Evolutionary conservation across 495 filamentous ascomycete species (phyloP).

Genomic region (Daldinia vernicosa): DNA sequence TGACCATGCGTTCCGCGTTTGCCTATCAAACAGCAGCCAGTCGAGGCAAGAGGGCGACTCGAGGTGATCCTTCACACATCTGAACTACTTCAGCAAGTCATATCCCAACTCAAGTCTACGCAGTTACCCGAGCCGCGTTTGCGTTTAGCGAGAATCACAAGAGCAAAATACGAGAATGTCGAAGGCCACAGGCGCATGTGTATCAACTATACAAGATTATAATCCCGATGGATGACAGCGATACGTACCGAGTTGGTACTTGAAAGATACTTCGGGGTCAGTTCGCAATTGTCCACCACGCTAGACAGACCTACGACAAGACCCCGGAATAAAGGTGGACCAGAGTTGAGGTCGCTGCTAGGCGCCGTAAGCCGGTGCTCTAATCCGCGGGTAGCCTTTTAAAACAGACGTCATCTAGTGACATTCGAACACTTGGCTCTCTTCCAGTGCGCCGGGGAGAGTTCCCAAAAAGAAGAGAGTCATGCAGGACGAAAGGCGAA

Average conservation of each 20-base stretch:
- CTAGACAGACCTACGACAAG: slow-evolving; percentile 8
- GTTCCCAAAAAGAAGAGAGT: slow-evolving; percentile 10
- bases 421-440: slow-evolving; percentile 6
- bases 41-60: not conserved
- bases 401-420: slow-evolving; percentile 26
- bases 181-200: slow-evolving; percentile 24
- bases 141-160: slow-evolving; percentile 35
- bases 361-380: slow-evolving; percentile 24
- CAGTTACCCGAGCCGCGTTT: slow-evolving; percentile 36
- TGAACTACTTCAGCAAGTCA: slow-evolving; percentile 20
- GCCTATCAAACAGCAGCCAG: slow-evolving; percentile 27
- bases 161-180: slow-evolving; percentile 30
- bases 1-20: slow-evolving; percentile 22
- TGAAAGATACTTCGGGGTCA: slow-evolving; percentile 27
- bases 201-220: slow-evolving; percentile 15
- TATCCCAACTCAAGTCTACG: slow-evolving; percentile 27
- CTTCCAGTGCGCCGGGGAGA: slow-evolving; percentile 18
- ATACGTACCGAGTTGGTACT: slow-evolving; percentile 29
- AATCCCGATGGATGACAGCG: slow-evolving; percentile 19
- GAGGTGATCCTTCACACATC: slow-evolving; percentile 5
- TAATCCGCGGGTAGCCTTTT: slow-evolving; percentile 38
- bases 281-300: slow-evolving; percentile 17
- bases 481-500: slow-evolving; percentile 28
- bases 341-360: slow-evolving; percentile 25
- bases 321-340: slow-evolving; percentile 15